Conservation (phyloP, 2,329 filamentous ascomycete species). For the Phyllosticta capitalensis region DNA sequence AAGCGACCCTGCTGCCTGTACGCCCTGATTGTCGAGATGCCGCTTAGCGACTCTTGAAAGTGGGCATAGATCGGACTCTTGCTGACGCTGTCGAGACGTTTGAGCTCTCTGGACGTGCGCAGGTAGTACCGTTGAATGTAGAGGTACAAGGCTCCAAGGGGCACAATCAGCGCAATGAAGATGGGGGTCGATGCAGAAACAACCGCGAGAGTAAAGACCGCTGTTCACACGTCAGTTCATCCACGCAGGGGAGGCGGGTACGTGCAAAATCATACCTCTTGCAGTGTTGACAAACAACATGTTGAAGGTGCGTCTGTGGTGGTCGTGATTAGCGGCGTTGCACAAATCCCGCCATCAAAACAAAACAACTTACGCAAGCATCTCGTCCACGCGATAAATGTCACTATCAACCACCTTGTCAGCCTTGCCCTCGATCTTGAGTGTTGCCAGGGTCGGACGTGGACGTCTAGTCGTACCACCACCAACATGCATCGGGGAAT, state of each 20-base stretch:
- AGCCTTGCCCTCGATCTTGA: not conserved
- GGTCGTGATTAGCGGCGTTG: not conserved
- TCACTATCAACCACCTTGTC: conserved; percentile 40
- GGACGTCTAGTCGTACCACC: not conserved
- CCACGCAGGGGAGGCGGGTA: not conserved
- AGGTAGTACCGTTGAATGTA: conserved; percentile 97
- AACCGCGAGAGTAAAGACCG: conserved; percentile 72
- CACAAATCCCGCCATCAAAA: not conserved
- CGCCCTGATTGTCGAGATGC: conserved; percentile 89
- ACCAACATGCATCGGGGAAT: conserved; percentile 5
- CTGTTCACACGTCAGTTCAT: conserved; percentile 19
- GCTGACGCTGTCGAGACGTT: conserved; percentile 89
- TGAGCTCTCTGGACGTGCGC: conserved; percentile 88
- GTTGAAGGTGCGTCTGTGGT: conserved; percentile 68
- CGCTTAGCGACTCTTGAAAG: conserved; percentile 93
- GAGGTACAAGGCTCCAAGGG: conserved; percentile 71
- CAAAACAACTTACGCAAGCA: conserved; percentile 54
- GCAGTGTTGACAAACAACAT: conserved; percentile 56
- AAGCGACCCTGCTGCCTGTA: conserved; percentile 86
- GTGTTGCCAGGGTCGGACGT: not conserved
- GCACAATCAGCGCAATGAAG: conserved; percentile 73
- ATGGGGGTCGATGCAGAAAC: conserved; percentile 73
- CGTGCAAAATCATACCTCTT: conserved; percentile 32
- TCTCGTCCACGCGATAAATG: conserved; percentile 78
- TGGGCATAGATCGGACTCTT: conserved; percentile 95